These are phyloP conservation scores for Raphanus raphanistrum DNA, from an alignment of 345 rosid species.

Conservation along the genomic window DNA sequence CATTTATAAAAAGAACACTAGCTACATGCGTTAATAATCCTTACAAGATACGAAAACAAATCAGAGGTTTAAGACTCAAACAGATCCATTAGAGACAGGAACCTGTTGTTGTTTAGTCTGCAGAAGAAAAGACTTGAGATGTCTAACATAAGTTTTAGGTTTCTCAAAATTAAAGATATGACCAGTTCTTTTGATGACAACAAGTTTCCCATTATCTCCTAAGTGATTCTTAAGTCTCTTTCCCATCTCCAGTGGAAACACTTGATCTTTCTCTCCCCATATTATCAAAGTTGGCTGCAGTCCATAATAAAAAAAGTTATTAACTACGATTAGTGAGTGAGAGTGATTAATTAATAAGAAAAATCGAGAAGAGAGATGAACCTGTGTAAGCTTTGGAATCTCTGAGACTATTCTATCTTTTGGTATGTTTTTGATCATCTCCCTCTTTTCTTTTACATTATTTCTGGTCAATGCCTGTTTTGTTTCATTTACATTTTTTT, in stretches of 20 bases:
- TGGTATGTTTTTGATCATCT: conserved; percentile 56
- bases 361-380: not conserved
- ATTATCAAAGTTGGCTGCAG: conserved; percentile 64
- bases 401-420: conserved; percentile 51
- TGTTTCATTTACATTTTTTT: not conserved
- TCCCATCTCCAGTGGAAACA: conserved; percentile 69
- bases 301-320: not conserved
- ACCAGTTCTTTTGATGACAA: conserved; percentile 59
- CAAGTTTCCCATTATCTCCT: conserved; percentile 59
- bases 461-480: conserved; percentile 56
- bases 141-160: conserved; percentile 48
- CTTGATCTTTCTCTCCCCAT: conserved; percentile 81
- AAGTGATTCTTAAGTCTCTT: conserved; percentile 67
- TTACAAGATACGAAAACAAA: not conserved
- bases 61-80: not conserved
- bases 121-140: conserved; percentile 54
- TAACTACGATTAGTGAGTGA: not conserved
- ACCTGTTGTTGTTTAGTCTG: conserved; percentile 20
- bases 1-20: not conserved
- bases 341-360: not conserved
- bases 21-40: not conserved
- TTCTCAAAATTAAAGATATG: conserved; percentile 65
- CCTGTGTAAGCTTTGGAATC: conserved; percentile 60
- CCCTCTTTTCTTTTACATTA: conserved; percentile 51
- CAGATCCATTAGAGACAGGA: not conserved